Base-by-base conservation (phyloP, 306 rosid genomes). In the Castanea sativa region DNA sequence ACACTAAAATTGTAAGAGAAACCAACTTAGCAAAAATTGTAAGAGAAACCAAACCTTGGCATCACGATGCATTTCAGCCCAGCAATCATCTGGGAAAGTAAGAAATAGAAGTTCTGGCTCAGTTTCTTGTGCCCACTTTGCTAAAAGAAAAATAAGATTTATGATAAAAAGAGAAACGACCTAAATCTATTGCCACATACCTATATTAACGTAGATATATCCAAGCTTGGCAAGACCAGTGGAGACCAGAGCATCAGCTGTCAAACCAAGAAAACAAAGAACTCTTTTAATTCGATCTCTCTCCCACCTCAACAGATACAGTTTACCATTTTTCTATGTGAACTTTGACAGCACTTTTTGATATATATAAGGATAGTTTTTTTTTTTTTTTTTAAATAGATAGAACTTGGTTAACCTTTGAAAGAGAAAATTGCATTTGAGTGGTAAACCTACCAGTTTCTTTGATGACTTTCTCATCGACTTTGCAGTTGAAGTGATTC, bases 181-280 rank as follows among this genome's bases (percentile, higher is more conserved):
- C 20, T 58, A 74, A 35, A 13, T 11, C 19, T 41, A 51, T 21
- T 69, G 51, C 73, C 20, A 63, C 72, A 33, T 86, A 93, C 99
- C 99, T 77, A 93, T 95, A 51, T 93, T 95, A 53, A 95, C 93
- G 84, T 86, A 90, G 32, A 76, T 89, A 84, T 95, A 95, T 78
- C 99, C 99, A 75, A 93, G 97, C 88, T 91, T 92, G 41, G 94
- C 81, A 69, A 95, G 88, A 15, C 98, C 97, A 86, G 93, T 90
- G 0, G 96, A 88, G 73, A 95, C 86, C 83, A 93, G 79, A 29
- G 99, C 96, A 88, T 95, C 97, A 69, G 99, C 99, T 95, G 91
- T 20, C 32, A 81, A 86, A 83, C 16, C 64, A 67, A 63, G 19
- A 49, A 27, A 75, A 35, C 38, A 65, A 73, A 73, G 19, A 52